Evolutionary conservation across 108 stramenopile species (phyloP), one percentile per base, ranked within the genome.

Genomic region (Cylindrotheca fusiformis): DNA sequence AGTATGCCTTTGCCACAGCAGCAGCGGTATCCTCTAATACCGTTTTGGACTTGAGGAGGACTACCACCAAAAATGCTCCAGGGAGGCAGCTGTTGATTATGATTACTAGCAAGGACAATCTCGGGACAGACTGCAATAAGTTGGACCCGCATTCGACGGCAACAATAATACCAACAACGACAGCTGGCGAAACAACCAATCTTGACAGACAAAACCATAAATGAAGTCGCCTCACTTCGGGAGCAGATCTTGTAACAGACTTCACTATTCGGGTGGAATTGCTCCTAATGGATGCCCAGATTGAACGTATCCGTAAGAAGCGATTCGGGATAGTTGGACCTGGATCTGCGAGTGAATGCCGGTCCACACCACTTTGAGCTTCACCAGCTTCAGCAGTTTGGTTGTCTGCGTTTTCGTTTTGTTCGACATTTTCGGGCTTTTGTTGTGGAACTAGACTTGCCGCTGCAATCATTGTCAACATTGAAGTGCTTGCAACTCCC

Each of bases 41-140:
- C 33, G 74, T 72, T 1, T 65, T 60, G 8, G 82, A 60, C 60
- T 88, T 85, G 55, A 85, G 67, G 36, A 81, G 58, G 20, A 88
- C 72, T 14, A 88, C 84, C 8, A 88, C 60, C 8, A 84, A 65
- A 31, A 81, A 67, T 1, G 88, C 88, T 24, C 84, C 84, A 28
- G 88, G 88, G 4, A 86, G 58, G 1, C 75, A 64, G 10, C 82
- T 46, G 58, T 89, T 89, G 8, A 89, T 56, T 41, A 89, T 77
- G 5, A 89, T 48, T 0, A 89, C 84, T 54, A 89, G 62, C 26
- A 82, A 82, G 19, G 83, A 71, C 48, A 86, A 47, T 61, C 67
- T 44, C 2, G 84, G 83, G 23, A 89, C 65, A 28, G 30, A 60
- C 46, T 48, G 32, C 47, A 83, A 36, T 24, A 77, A 19, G 19